These are phyloP conservation scores for Staphylotrichum longicolle DNA, from an alignment of 495 filamentous ascomycete genomes.

Conservation along the genomic window DNA sequence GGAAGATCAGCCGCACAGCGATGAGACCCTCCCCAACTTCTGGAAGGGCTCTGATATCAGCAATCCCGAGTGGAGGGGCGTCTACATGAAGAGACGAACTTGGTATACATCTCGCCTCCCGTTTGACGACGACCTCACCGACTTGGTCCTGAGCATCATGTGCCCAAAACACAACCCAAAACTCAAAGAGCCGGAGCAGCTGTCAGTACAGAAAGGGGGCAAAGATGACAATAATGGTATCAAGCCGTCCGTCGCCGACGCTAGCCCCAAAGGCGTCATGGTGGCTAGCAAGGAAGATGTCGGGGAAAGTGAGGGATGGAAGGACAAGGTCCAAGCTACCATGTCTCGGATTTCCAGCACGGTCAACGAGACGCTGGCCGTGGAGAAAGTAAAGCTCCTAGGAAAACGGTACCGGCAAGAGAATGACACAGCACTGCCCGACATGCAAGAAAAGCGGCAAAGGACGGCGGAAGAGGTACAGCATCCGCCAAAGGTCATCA, in stretches of 20 bases:
- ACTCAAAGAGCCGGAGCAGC: no score
- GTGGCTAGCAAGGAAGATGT: no score
- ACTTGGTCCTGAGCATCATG: constrained; percentile 12
- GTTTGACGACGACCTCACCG: constrained; percentile 15
- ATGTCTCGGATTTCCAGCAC: background rate
- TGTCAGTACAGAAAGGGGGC: background rate
- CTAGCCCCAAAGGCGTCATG: no score
- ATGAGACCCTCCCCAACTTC: background rate
- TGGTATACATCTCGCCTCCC: background rate
- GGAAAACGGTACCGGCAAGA: background rate
- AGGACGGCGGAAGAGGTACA: background rate
- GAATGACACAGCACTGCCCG: background rate
- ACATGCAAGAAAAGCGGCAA: background rate
- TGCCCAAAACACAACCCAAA: background rate
- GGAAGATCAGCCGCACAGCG: background rate
- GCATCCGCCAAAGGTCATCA: background rate
- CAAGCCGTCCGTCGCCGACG: no score
- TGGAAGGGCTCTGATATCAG: constrained; percentile 3
- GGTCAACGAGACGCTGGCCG: background rate
- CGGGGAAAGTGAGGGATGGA: background rate
- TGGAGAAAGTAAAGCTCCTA: background rate
- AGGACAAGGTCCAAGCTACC: background rate
- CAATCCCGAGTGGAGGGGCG: background rate
- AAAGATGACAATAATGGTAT: background rate
- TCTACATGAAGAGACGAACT: background rate